Evolutionary conservation across 371 early-diverging fungal genomes (phyloP), one percentile per base, ranked within the genome.

Genomic region (Apophysomyces ossiformis): DNA sequence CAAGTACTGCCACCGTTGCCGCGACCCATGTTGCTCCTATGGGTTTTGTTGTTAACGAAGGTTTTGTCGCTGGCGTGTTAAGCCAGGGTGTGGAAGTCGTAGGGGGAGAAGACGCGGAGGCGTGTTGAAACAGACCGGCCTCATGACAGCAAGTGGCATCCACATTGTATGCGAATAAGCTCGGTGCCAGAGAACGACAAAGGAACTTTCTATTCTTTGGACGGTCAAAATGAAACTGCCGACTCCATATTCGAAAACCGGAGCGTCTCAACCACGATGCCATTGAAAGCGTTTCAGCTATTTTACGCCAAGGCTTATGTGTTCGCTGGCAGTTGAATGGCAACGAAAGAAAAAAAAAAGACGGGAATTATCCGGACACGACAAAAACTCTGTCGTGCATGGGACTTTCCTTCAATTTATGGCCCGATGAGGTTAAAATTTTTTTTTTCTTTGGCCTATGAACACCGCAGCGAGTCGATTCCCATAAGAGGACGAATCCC

Each of bases 151-250:
- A 69, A 7, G 65, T 41, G 5, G 47, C 45, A 35, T 69, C 69
- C 26, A 64, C 57, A 60, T 69, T 59, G 57, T 69, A 69, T 7
- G 60, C 69, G 15, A 64, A 57, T 9, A 69, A 32, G 32, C 68
- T 64, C 1, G 69, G 69, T 8, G 64, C 64, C 26, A 69, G 60
- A 6, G 69, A 69, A 7, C 69, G 69, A 57, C 64, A 69, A 15
- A 66, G 57, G 7, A 66, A 37, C 9, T 41, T 46, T 36, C 38
- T 65, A 26, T 44, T 50, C 47, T 65, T 58, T 36, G 38, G 41
- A 21, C 54, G 41, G 41, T 41, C 8, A 41, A 41, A 41, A 8
- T 41, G 54, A 50, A 50, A 18, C 21, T 50, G 54, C 21, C 35
- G 16, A 26, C 21, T 50, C 54, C 54, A 50, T 50, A 50, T 50